These are phyloP conservation scores for Vaccinium macrocarpon DNA, from an alignment of 148 eudicot species.

Conservation along the genomic window DNA sequence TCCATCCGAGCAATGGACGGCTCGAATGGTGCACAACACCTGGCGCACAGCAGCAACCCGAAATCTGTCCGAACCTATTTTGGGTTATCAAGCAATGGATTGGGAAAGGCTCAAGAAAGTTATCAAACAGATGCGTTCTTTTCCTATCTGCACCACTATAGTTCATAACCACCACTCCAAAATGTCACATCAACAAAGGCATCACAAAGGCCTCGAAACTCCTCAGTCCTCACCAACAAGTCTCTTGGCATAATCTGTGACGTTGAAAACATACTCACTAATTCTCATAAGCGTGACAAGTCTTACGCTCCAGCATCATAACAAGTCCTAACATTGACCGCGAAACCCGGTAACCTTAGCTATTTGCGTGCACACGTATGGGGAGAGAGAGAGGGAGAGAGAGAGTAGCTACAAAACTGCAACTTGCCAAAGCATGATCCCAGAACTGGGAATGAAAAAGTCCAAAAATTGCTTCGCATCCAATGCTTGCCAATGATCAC, in stretches of 20 bases:
- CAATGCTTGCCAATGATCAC: neutral
- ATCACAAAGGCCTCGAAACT: neutral
- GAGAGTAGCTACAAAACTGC: neutral
- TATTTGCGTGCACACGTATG: neutral
- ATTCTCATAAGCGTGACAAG: neutral
- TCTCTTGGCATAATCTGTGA: neutral
- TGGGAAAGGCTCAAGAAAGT: too few relatives aligned
- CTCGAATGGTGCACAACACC: too few relatives aligned
- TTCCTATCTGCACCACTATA: neutral
- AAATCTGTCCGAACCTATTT: too few relatives aligned
- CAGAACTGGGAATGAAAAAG: neutral
- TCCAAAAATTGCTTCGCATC: neutral
- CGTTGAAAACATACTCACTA: neutral
- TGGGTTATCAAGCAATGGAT: too few relatives aligned
- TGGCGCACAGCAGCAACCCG: too few relatives aligned
- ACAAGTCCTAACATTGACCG: neutral
- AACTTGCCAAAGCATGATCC: neutral
- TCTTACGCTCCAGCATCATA: neutral
- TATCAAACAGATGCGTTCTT: neutral
- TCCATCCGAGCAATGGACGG: too few relatives aligned
- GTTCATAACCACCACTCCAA: too few relatives aligned
- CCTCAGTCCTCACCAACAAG: neutral
- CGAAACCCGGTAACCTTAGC: neutral
- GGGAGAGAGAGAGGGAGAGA: too few relatives aligned
- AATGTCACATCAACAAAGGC: neutral